Conservation (phyloP, 1,284 basidiomycete species). For the Ceratobasidium sp. region DNA sequence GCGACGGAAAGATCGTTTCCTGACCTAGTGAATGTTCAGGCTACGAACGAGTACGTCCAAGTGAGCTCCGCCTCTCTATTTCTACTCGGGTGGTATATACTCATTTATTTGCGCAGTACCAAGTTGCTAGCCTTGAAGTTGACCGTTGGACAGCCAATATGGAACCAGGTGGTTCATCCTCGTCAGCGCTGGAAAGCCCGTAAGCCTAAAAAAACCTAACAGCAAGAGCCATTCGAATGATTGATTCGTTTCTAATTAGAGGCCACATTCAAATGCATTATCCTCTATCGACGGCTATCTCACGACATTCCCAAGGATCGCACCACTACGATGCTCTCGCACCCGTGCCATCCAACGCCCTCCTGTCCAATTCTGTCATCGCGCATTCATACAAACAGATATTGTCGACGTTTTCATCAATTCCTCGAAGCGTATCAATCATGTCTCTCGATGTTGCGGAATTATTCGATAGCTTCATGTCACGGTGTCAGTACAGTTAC, state of each 20-base stretch:
- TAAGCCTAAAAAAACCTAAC: too few species aligned
- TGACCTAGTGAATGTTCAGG: not conserved
- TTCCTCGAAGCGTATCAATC: not conserved
- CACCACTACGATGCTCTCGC: too few species aligned
- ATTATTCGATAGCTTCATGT: not conserved
- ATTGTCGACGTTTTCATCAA: not conserved
- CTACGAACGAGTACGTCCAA: not conserved
- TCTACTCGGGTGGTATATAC: not conserved
- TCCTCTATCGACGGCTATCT: too few species aligned
- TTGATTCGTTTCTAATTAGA: too few species aligned
- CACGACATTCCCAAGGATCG: too few species aligned
- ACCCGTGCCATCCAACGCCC: not conserved
- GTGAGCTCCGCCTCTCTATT: not conserved
- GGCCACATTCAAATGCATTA: too few species aligned
- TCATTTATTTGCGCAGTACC: not conserved
- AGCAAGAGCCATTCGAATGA: too few species aligned
- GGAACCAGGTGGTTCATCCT: too few species aligned
- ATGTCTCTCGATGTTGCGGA: not conserved
- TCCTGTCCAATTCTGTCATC: not conserved
- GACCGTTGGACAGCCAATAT: too few species aligned
- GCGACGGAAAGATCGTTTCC: not conserved
- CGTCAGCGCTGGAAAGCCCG: too few species aligned
- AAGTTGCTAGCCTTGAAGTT: not conserved
- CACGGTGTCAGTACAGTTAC: not conserved
- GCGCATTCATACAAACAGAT: not conserved